Conservation (phyloP, 83 land plant genomes). For the Diphasiastrum complanatum region DNA sequence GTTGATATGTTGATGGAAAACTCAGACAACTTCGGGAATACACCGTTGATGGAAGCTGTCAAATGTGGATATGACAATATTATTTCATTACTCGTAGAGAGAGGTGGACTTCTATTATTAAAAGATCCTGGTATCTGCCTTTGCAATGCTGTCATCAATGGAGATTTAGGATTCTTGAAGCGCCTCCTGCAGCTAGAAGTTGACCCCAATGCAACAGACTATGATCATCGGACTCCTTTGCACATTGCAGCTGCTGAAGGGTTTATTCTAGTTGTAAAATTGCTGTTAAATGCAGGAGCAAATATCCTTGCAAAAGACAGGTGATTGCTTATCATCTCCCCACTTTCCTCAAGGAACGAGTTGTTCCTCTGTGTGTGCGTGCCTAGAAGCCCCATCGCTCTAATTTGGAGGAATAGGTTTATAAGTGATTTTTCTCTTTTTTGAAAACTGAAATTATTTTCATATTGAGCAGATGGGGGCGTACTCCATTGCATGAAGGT, state of each 20-base stretch:
- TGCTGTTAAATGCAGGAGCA: conserved; percentile 7
- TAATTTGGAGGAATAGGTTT: not conserved
- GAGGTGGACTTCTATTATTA: not conserved
- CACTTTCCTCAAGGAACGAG: not conserved
- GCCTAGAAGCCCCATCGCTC: not conserved
- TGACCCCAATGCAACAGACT: conserved; percentile 4
- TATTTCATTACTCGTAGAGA: not conserved
- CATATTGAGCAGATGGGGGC: conserved; percentile 4
- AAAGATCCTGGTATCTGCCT: not conserved
- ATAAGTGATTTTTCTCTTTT: not conserved
- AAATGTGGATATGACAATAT: conserved; percentile 2
- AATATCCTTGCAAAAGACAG: conserved; percentile 11
- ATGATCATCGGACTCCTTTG: not conserved
- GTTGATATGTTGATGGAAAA: not conserved
- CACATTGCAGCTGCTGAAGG: conserved; percentile 10
- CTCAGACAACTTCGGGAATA: conserved; percentile 4
- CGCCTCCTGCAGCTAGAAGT: conserved; percentile 5
- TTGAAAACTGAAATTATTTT: too few relatives aligned
- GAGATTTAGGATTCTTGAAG: conserved; percentile 6
- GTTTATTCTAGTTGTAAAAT: not conserved
- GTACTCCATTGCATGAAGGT: conserved; percentile 9
- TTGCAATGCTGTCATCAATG: not conserved
- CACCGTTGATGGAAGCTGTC: conserved; percentile 7
- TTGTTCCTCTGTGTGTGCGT: not conserved
- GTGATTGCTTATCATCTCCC: not conserved